phyloP scores from a whole-genome alignment of 257 asterid genomes.

The Solanum chiquidenum region DNA sequence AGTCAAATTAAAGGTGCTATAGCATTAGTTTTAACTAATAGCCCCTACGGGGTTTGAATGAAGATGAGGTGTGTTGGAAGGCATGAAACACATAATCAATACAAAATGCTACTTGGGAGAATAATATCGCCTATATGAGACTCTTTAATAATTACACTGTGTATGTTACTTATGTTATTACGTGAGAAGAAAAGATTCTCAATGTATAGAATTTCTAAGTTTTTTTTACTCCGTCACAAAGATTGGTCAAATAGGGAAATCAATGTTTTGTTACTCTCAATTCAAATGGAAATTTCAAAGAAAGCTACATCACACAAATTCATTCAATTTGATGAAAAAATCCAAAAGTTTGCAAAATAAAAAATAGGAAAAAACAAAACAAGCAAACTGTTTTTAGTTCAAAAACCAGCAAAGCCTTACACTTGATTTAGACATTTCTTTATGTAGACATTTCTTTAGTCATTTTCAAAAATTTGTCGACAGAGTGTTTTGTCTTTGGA shows the following conservation, averaged over 20 bases:
- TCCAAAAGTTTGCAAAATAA: background rate
- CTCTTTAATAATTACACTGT: too few species aligned
- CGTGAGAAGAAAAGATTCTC: background rate
- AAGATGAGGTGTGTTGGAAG: background rate
- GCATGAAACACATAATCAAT: fast-evolving
- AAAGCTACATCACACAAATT: background rate
- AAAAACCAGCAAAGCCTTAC: background rate
- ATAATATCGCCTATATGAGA: background rate
- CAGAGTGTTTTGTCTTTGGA: background rate
- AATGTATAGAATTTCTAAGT: too few species aligned
- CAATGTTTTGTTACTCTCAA: background rate
- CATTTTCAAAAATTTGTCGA: background rate
- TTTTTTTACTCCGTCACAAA: background rate
- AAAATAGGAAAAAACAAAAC: background rate
- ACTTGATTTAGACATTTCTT: background rate
- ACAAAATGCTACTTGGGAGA: background rate
- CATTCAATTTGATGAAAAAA: background rate
- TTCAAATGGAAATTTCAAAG: background rate
- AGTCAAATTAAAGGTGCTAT: background rate
- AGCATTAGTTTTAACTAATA: background rate
- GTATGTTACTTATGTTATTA: too few species aligned
- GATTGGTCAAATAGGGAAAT: background rate
- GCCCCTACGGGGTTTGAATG: fast-evolving
- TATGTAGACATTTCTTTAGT: background rate
- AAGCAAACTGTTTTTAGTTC: background rate